These are phyloP conservation scores for Exophiala phaeomuriformis DNA, from an alignment of 2,329 filamentous ascomycete species.

Conservation along the genomic window DNA sequence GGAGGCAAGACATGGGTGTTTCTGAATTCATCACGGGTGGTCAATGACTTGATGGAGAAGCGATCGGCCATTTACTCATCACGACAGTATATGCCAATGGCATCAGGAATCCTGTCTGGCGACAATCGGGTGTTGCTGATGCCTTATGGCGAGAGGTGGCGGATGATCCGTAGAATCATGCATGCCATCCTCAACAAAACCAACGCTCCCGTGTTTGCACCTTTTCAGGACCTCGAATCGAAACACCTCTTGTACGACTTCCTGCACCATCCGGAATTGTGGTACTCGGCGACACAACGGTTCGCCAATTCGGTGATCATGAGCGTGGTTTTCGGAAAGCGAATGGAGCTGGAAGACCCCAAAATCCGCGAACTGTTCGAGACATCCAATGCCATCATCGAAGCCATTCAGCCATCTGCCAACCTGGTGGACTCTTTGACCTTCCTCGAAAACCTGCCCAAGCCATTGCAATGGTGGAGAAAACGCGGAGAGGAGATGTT, in stretches of 20 bases:
- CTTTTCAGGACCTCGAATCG: conserved; percentile 17
- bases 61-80: conserved; percentile 34
- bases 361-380: conserved; percentile 31
- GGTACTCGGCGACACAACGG: conserved; percentile 37
- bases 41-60: conserved; percentile 3
- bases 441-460: conserved; percentile 30
- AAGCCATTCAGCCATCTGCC: conserved; percentile 32
- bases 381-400: conserved; percentile 32
- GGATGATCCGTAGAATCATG: conserved; percentile 23
- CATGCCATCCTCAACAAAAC: conserved; percentile 25
- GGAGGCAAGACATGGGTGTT: conserved; percentile 4
- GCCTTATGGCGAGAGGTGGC: conserved; percentile 31
- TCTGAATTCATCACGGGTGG: conserved; percentile 2
- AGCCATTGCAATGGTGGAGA: conserved; percentile 5
- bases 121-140: conserved; percentile 43
- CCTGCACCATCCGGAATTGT: conserved; percentile 20
- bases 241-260: conserved; percentile 11
- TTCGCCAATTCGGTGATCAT: conserved; percentile 36
- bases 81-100: conserved; percentile 28
- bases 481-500: neutral
- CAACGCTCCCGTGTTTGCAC: neutral
- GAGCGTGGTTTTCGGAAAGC: conserved; percentile 44
- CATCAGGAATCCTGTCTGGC: conserved; percentile 29
- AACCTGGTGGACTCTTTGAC: conserved; percentile 30
- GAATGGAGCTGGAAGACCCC: conserved; percentile 31